Conservation (phyloP, 345 rosid species). For the Lenwebbia sp. region DNA sequence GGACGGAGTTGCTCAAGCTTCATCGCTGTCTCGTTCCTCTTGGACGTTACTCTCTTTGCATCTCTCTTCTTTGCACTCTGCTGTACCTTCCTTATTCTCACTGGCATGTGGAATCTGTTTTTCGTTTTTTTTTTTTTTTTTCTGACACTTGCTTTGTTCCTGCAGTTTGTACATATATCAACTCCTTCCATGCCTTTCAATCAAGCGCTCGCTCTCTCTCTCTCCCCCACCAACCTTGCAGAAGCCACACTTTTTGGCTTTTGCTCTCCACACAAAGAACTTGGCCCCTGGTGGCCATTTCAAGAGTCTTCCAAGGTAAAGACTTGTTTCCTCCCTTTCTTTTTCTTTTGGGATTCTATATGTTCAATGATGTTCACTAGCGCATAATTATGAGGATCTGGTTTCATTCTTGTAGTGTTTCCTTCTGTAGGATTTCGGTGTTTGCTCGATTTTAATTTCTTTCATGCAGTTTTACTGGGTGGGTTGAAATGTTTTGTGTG, state of each 20-base stretch:
- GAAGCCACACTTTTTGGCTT: neutral
- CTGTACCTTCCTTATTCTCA: neutral
- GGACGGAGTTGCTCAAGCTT: constrained; percentile 3
- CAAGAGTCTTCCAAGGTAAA: neutral
- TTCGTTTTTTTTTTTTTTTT: neutral
- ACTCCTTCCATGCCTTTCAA: neutral
- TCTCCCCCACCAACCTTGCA: neutral
- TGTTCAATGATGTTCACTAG: neutral
- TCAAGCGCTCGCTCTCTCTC: neutral
- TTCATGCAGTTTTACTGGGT: neutral
- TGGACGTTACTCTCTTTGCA: neutral
- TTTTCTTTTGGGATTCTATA: neutral
- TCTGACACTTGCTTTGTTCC: neutral
- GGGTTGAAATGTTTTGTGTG: neutral
- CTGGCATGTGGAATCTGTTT: neutral
- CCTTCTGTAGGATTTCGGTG: neutral
- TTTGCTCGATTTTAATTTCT: neutral
- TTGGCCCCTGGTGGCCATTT: neutral
- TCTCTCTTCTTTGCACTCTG: neutral
- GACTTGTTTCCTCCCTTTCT: neutral
- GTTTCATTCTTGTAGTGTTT: neutral
- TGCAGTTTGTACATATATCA: neutral
- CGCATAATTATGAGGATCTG: neutral
- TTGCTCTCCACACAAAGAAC: neutral
- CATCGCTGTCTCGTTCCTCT: neutral